A percentile compares a stretch with the other conserved stretches of the same genome.
Evolutionary conservation across 1,139 yeast species (phyloP).

Genomic region (Kodamaea alishanica): DNA sequence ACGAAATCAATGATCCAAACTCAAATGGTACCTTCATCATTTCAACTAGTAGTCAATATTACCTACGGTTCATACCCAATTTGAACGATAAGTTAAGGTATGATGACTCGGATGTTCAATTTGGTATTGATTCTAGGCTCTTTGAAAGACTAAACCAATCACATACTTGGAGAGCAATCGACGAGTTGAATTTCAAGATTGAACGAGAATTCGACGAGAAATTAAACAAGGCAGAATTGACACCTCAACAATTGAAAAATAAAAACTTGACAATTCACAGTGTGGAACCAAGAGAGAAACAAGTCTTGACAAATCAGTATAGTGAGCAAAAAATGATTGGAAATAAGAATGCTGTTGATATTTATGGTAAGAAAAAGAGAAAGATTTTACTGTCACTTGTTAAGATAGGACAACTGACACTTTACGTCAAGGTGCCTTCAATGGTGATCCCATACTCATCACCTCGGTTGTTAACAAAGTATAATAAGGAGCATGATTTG

Average conservation of each 20-base stretch:
- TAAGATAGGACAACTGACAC: slow-evolving; percentile 34
- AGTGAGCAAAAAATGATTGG: slow-evolving; percentile 30
- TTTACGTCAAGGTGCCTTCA: slow-evolving; percentile 34
- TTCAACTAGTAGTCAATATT: slow-evolving; percentile 37
- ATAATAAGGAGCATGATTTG: slow-evolving; percentile 23
- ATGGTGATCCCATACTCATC: slow-evolving; percentile 37
- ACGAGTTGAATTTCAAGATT: slow-evolving; percentile 26
- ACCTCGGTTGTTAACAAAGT: slow-evolving; percentile 37
- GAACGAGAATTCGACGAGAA: slow-evolving; percentile 37
- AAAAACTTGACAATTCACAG: slow-evolving; percentile 25
- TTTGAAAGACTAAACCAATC: slow-evolving; percentile 24
- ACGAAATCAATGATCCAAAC: slow-evolving; percentile 39
- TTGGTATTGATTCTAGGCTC: slow-evolving; percentile 38
- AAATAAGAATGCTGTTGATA: slow-evolving; percentile 17
- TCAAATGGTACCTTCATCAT: slow-evolving; percentile 34
- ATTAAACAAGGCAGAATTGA: slow-evolving; percentile 27
- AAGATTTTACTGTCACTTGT: slow-evolving; percentile 33
- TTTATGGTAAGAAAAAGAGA: slow-evolving; percentile 40
- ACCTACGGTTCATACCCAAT: slow-evolving; percentile 41
- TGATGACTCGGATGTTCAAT: slow-evolving; percentile 28
- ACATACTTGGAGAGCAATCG: slow-evolving; percentile 35
- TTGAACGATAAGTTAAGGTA: slow-evolving; percentile 29
- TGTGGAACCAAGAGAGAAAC: not conserved
- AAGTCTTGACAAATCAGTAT: slow-evolving; percentile 10
- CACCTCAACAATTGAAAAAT: slow-evolving; percentile 29